Evolutionary conservation across 2,329 filamentous ascomycete species (phyloP), one percentile per base, ranked within the genome.

Genomic region (Chrysosporium keratinophilum): DNA sequence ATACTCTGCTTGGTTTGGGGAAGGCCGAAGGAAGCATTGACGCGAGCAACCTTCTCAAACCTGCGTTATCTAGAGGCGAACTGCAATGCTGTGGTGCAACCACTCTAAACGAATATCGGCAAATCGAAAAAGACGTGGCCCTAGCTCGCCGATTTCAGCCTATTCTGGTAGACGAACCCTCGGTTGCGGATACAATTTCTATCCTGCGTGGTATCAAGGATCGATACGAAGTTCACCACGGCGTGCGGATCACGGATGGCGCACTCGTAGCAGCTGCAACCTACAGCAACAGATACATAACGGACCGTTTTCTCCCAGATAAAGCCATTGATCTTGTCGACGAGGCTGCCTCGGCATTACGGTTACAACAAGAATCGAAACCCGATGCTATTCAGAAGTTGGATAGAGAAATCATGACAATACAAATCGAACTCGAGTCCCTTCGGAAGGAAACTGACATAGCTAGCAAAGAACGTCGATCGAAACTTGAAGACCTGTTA

Each of bases 271-370:
- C 93, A 1, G 91, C 93, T 1, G 90, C 91, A 1, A 87, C 88
- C 0, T 87, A 94, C 65, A 93, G 87, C 58, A 97, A 97, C 64
- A 85, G 93, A 50, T 98, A 97, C 68, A 93, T 98, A 61, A 96
- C 90, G 12, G 91, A 97, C 65, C 84, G 93, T 1, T 97, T 95
- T 70, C 75, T 97, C 0, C 93, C 93, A 0, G 93, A 98, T 70
- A 97, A 97, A 68, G 93, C 93, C 2, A 97, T 98, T 58, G 93
- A 97, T 67, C 71, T 97, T 14, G 93, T 98, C 68, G 93, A 97
- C 60, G 93, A 97, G 71, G 93, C 93, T 9, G 90, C 91, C 1
- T 94, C 87, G 56, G 88, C 89, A 19, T 74, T 97, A 9, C 83
- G 94, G 43, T 72, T 97, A 33, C 91, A 97, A 65, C 93, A 97